Percentiles rank a stretch among this genome's conserved stretches.
These are phyloP conservation scores for Epichloe festucae DNA, from an alignment of 2,329 filamentous ascomycete genomes.

Conservation along the genomic window DNA sequence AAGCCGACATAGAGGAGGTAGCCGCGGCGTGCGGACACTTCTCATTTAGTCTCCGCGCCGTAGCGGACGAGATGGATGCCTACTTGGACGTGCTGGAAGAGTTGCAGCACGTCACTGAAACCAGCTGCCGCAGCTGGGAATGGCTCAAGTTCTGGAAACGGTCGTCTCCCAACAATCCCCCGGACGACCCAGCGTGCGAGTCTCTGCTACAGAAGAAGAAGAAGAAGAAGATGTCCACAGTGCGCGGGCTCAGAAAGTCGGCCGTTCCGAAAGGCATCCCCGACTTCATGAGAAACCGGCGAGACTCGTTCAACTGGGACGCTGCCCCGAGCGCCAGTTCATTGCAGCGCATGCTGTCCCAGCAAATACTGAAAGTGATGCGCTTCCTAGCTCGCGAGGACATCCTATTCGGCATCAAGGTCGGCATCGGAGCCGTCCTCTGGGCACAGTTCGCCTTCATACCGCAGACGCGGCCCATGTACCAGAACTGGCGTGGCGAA, in stretches of 20 bases:
- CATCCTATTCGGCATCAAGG: conserved; percentile 75
- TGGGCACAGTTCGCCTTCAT: conserved; percentile 88
- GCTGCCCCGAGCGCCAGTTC: conserved; percentile 34
- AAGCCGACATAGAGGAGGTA: conserved; percentile 93
- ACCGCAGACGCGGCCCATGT: conserved; percentile 61
- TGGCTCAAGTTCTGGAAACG: conserved; percentile 71
- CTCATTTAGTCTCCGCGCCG: conserved; percentile 79
- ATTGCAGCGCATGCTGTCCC: conserved; percentile 31
- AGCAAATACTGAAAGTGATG: conserved; percentile 30
- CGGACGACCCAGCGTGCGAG: conserved; percentile 30
- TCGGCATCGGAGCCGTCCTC: conserved; percentile 76
- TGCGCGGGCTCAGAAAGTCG: conserved; percentile 33
- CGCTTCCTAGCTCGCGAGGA: conserved; percentile 41
- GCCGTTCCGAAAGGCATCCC: conserved; percentile 44
- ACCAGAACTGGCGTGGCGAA: conserved; percentile 83
- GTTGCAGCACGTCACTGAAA: conserved; percentile 57
- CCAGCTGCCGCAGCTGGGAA: conserved; percentile 56
- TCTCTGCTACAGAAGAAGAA: conserved; percentile 24
- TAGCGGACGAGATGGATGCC: conserved; percentile 76
- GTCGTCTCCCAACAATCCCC: background rate
- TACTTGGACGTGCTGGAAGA: conserved; percentile 80
- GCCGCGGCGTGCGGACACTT: conserved; percentile 97
- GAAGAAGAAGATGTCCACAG: conserved; percentile 17
- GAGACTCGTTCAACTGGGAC: conserved; percentile 43
- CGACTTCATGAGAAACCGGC: conserved; percentile 35